Evolutionary conservation across 2,329 filamentous ascomycete species (phyloP), one percentile per base, ranked within the genome.

Genomic region (Emydomyces testavorans): DNA sequence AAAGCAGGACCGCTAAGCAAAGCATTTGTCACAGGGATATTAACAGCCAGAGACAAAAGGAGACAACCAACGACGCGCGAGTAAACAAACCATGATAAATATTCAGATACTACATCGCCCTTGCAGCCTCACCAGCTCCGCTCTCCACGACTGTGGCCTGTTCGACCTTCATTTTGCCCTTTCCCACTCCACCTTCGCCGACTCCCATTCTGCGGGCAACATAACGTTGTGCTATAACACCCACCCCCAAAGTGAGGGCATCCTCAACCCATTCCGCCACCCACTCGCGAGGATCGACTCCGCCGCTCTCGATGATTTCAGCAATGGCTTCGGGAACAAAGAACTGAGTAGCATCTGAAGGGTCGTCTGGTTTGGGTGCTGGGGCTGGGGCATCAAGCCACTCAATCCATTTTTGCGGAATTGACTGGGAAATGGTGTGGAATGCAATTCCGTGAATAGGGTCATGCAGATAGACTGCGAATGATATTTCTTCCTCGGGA

Each of bases 221-320:
- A 62, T 98, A 98, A 54, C 89, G 76, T 74, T 98, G 92, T 2
- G 92, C 92, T 2, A 96, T 82, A 6, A 94, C 72, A 15, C 92
- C 90, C 0, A 93, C 78, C 2, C 80, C 78, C 41, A 96, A 71
- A 34, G 74, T 79, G 26, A 98, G 73, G 0, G 81, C 71, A 69
- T 96, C 90, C 69, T 96, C 90, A 39, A 98, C 77, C 92, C 92
- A 98, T 66, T 96, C 92, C 2, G 89, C 84, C 31, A 94, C 85
- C 92, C 92, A 98, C 65, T 98, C 92, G 50, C 92, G 76, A 0
- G 92, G 92, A 61, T 98, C 92, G 1, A 96, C 86, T 7, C 79
- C 80, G 13, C 80, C 80, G 44, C 67, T 72, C 48, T 77, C 71
- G 42, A 98, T 79, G 53, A 96, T 94, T 55, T 90, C 85, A 18